These are phyloP conservation scores for Termitomyces heimii DNA, from an alignment of 768 basidiomycete species.

Conservation along the genomic window DNA sequence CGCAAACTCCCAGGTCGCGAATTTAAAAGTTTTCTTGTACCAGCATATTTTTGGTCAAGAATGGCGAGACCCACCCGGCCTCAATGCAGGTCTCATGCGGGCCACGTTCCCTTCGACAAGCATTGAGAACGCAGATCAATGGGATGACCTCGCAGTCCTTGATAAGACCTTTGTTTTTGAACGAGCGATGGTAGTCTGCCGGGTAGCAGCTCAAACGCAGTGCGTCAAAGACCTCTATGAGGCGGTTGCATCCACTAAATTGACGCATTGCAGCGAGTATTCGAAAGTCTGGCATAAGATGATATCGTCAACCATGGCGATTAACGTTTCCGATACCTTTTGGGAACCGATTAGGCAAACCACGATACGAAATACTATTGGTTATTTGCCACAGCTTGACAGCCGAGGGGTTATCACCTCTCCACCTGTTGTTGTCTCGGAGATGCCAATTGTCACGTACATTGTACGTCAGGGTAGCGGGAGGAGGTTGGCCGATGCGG, in stretches of 20 bases:
- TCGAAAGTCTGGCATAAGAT: conserved; percentile 28
- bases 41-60: conserved; percentile 16
- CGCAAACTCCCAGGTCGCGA: background rate
- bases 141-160: conserved; percentile 50
- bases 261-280: conserved; percentile 20
- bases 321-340: conserved; percentile 21
- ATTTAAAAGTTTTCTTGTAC: background rate
- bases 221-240: conserved; percentile 11
- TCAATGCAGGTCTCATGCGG: conserved; percentile 49
- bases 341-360: conserved; percentile 30
- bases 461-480: conserved; percentile 51
- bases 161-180: conserved; percentile 57
- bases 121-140: conserved; percentile 55
- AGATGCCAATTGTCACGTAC: conserved; percentile 43
- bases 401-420: conserved; percentile 3
- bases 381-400: conserved; percentile 21
- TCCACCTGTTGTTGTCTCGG: conserved; percentile 8
- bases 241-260: conserved; percentile 7
- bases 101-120: conserved; percentile 55
- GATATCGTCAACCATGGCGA: conserved; percentile 26
- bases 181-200: conserved; percentile 56
- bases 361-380: conserved; percentile 25
- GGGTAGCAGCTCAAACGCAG: conserved; percentile 53
- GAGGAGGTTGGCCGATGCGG: conserved; percentile 33
- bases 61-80: conserved; percentile 17